phyloP scores from a whole-genome alignment of 345 rosid species.

The Crucihimalaya himalaica region DNA sequence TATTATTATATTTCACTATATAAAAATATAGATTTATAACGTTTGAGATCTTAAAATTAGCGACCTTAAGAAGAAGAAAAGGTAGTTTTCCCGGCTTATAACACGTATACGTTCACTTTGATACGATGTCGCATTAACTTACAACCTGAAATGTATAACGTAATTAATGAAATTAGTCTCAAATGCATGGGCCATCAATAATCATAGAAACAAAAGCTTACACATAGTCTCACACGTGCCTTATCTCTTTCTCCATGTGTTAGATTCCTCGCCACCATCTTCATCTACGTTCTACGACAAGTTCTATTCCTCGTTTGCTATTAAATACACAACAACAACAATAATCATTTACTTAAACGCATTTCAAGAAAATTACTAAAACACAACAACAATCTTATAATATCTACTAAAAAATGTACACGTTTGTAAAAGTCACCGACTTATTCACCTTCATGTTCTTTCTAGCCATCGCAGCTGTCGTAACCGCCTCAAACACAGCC shows the following conservation, averaged over 20 bases:
- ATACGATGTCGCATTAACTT: neutral
- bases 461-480: constrained; percentile 34
- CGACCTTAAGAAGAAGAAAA: too few species aligned
- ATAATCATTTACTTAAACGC: constrained; percentile 1
- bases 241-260: constrained; percentile 33
- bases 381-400: constrained; percentile 6
- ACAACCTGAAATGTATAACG: constrained; percentile 3
- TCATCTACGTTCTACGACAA: constrained; percentile 26
- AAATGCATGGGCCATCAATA: constrained; percentile 34
- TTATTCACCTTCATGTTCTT: constrained; percentile 37
- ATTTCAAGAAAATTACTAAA: constrained; percentile 16
- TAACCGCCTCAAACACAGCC: constrained; percentile 22
- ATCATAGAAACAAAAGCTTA: constrained; percentile 36
- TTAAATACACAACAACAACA: constrained; percentile 19
- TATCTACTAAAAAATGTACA: constrained; percentile 31
- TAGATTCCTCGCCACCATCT: constrained; percentile 36
- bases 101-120: neutral
- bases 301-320: constrained; percentile 24
- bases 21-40: neutral
- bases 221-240: constrained; percentile 46
- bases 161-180: constrained; percentile 22
- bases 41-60: too few species aligned
- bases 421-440: constrained; percentile 29
- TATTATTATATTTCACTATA: neutral
- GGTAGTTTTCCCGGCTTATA: neutral